A percentile compares a stretch with the other conserved stretches of the same genome.
phyloP scores from a whole-genome alignment of 176 grass and related monocot genomes.

The Rhynchospora tenuis region DNA sequence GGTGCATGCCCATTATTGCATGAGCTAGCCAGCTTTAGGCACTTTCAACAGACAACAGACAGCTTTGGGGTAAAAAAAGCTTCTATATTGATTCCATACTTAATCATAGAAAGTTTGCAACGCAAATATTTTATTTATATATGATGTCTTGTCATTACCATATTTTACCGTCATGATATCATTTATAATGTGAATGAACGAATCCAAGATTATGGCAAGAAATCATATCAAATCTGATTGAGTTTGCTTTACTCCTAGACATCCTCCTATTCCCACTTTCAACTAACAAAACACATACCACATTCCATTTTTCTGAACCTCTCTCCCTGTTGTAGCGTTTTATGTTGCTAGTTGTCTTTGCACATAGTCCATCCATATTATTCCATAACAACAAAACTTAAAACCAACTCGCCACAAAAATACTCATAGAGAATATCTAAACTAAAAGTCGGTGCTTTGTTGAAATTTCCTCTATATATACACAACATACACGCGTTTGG shows the following conservation, averaged over 20 bases:
- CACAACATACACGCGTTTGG: not conserved
- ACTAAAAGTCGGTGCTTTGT: conserved; percentile 6
- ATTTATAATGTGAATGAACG: conserved; percentile 4
- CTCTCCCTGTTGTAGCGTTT: not conserved
- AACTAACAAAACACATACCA: conserved; percentile 15
- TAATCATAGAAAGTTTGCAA: not conserved
- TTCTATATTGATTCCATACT: not conserved
- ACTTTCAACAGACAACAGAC: not conserved
- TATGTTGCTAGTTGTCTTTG: not conserved
- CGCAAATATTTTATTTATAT: not conserved
- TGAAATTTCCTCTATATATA: conserved; percentile 22
- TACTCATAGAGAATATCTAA: not conserved
- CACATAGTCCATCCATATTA: not conserved
- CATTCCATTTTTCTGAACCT: not conserved
- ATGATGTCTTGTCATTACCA: not conserved
- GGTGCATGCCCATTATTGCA: not conserved
- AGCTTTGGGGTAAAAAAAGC: not conserved
- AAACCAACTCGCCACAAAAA: conserved; percentile 18
- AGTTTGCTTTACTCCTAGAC: conserved; percentile 69
- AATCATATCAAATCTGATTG: conserved; percentile 42
- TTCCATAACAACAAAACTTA: not conserved
- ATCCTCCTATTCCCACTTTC: not conserved
- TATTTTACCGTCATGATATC: not conserved
- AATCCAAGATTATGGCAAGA: conserved; percentile 56
- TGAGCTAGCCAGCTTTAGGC: not conserved